These are phyloP conservation scores for Silene uniflora DNA, from an alignment of 148 eudicot species.

Conservation along the genomic window DNA sequence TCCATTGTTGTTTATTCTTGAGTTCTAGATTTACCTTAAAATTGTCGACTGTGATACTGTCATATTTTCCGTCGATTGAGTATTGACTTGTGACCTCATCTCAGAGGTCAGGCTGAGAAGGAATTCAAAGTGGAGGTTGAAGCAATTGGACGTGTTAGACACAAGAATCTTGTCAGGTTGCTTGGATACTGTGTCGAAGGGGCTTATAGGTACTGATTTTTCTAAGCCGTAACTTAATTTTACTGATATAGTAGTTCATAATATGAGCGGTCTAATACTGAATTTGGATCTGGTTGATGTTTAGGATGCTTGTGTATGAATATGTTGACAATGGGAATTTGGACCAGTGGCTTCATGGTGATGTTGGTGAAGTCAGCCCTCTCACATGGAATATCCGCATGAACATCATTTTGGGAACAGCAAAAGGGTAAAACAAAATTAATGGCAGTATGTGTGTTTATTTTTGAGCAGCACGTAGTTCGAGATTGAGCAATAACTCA, in stretches of 20 bases:
- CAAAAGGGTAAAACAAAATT: slow-evolving; percentile 62
- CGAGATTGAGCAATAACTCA: slow-evolving; percentile 4
- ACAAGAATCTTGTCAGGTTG: slow-evolving; percentile 89
- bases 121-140: slow-evolving; percentile 96
- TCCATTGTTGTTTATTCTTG: not conserved
- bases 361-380: slow-evolving; percentile 88
- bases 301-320: slow-evolving; percentile 92
- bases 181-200: slow-evolving; percentile 97
- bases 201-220: slow-evolving; percentile 63
- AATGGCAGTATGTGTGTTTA: not conserved
- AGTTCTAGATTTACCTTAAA: not conserved
- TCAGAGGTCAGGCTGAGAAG: slow-evolving; percentile 96
- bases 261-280: not conserved
- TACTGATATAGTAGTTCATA: not conserved
- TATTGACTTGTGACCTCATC: slow-evolving; percentile 18
- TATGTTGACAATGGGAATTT: slow-evolving; percentile 90
- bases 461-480: not conserved
- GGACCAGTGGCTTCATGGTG: slow-evolving; percentile 94
- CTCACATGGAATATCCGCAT: slow-evolving; percentile 83
- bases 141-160: slow-evolving; percentile 92
- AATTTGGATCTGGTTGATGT: slow-evolving; percentile 10
- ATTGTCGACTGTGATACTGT: not conserved
- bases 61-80: not conserved
- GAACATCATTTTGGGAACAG: slow-evolving; percentile 75
- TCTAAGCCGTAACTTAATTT: not conserved